phyloP scores from a whole-genome alignment of 176 grass and related monocot genomes.

The Luzula sylvatica region DNA sequence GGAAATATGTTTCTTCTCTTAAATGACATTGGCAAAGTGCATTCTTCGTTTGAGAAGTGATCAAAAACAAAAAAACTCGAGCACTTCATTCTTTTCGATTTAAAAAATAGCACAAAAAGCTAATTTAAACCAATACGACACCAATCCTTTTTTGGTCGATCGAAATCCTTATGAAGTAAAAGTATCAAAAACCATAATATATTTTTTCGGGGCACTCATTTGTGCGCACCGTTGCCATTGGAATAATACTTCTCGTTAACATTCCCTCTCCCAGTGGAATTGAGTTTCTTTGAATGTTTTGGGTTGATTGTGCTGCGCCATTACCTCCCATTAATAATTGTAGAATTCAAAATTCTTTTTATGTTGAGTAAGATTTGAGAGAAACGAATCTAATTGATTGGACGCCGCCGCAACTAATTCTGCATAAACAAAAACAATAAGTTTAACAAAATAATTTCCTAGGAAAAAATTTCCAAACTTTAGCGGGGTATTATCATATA shows the following conservation, averaged over 20 bases:
- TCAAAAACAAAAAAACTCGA: slow-evolving; percentile 26
- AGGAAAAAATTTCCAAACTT: too few relatives aligned
- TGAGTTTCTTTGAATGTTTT: slow-evolving; percentile 47
- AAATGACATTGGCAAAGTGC: too few relatives aligned
- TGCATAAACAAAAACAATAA: slow-evolving; percentile 23
- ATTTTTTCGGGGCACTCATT: slow-evolving; percentile 21
- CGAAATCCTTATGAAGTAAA: slow-evolving; percentile 29
- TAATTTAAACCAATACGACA: slow-evolving; percentile 24
- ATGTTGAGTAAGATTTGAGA: slow-evolving; percentile 25
- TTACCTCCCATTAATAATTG: slow-evolving; percentile 27
- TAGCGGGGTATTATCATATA: too few relatives aligned
- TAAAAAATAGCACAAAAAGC: slow-evolving; percentile 45
- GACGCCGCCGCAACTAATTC: slow-evolving; percentile 73
- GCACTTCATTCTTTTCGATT: slow-evolving; percentile 39
- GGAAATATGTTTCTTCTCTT: too few relatives aligned
- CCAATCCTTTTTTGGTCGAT: slow-evolving; percentile 45
- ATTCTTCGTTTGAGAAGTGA: too few relatives aligned
- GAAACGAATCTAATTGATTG: slow-evolving; percentile 41
- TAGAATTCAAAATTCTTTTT: background rate
- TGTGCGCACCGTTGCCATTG: slow-evolving; percentile 79
- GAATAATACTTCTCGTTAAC: slow-evolving; percentile 40
- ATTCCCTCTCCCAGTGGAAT: slow-evolving; percentile 19
- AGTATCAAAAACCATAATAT: slow-evolving; percentile 19
- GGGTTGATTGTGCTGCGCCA: slow-evolving; percentile 15
- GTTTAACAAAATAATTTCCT: background rate